Evolutionary conservation across 306 rosid species (phyloP), one percentile per base, ranked within the genome.

Genomic region (Canavalia gladiata): DNA sequence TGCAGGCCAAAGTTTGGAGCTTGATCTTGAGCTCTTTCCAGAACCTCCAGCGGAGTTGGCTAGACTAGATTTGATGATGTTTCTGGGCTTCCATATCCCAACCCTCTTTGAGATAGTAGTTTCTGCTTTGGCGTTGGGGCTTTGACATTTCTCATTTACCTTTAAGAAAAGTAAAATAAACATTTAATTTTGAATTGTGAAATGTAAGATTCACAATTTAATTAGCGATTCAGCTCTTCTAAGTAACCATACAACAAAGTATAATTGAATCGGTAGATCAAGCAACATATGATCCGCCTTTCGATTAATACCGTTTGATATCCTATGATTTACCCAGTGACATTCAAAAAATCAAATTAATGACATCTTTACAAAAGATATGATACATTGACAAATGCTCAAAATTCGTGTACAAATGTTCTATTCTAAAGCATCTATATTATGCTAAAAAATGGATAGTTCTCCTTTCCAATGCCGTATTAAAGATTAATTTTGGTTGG

Each of bases 391-490:
- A 67, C 42, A 74, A 65, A 47, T 13, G 47, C 69, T 79, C 82
- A 80, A 80, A 80, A 78, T 78, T 84, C 87, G 72, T 73, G 76
- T 77, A 83, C 86, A 78, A 64, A 72, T 43, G 8, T 57, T 80
- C 77, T 68, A 74, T 71, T 51, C 67, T 45, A 42, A 59, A 68
- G 35, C 47, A 50, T 51, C 28, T 35, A 34, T 8, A 39, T 60
- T 5, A 13, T 49, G 82, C 77, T 70, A 41, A 68, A 76, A 68
- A 60, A 34, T 4, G 13, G 13, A 59, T 34, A 68, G 4, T 58
- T 51, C 69, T 57, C 72, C 68, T 55, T 65, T 34, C 74, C 55
- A 57, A 54, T 50, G 45, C 43, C 34, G 67, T 31, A 55, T 62
- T 62, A 45, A 12, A 67, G 18, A 63, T 42, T 34, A 68, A 79